Percentiles rank a stretch among this genome's conserved stretches.
phyloP scores from a whole-genome alignment of 148 eudicot genomes.

The Polygonum aviculare region DNA sequence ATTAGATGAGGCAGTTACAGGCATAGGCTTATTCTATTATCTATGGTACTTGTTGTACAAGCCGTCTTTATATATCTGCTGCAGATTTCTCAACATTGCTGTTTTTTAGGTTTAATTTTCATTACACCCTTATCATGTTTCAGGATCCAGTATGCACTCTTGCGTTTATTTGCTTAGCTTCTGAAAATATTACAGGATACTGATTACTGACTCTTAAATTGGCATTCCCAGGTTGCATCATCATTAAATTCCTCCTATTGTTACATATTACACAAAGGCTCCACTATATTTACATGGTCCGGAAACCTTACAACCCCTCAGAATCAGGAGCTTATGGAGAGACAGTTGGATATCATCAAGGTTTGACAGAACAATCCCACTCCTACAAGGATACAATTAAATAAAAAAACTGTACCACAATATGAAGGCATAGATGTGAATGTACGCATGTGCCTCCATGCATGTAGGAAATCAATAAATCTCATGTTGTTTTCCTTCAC shows the following conservation, averaged over 20 bases:
- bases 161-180: neutral
- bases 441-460: neutral
- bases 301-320: constrained; percentile 65
- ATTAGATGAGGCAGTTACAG: neutral
- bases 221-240: constrained; percentile 62
- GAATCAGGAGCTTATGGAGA: constrained; percentile 80
- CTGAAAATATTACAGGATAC: neutral
- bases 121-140: neutral
- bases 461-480: neutral
- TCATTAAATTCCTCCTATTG: constrained; percentile 84
- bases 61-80: neutral
- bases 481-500: neutral
- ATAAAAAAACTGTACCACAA: neutral
- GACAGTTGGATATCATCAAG: constrained; percentile 87
- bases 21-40: neutral
- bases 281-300: constrained; percentile 71
- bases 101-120: neutral
- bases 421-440: neutral
- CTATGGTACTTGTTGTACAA: neutral
- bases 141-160: neutral
- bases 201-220: neutral
- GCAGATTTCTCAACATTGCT: neutral
- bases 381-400: too few species aligned
- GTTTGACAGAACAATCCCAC: constrained; percentile 21
- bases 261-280: constrained; percentile 72